Evolutionary conservation across 176 grass and related monocot genomes (phyloP).

Genomic region (Tillandsia fasciculata): DNA sequence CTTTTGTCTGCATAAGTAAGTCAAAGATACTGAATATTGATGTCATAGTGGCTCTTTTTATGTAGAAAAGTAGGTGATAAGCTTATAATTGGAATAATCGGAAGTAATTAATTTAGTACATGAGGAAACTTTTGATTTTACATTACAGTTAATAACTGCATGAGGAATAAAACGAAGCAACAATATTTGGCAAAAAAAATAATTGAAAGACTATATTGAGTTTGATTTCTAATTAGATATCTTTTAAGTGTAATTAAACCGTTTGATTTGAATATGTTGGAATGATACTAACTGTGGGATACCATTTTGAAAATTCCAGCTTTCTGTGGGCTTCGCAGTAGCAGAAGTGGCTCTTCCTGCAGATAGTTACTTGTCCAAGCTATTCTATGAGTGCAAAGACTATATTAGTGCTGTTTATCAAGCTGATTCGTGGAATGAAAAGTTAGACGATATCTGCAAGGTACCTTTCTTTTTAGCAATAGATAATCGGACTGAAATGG

Average conservation of each 20-base stretch:
- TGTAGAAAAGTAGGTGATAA: neutral
- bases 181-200: neutral
- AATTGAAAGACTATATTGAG: neutral
- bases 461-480: constrained; percentile 25
- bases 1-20: neutral
- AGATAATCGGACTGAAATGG: neutral
- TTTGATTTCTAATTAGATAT: neutral
- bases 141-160: neutral
- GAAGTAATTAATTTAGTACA: neutral
- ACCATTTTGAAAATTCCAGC: constrained; percentile 46
- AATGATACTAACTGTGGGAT: neutral
- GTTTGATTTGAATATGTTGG: neutral
- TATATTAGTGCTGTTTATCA: constrained; percentile 44
- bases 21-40: neutral
- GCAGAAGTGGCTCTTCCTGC: constrained; percentile 47
- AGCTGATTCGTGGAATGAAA: constrained; percentile 43
- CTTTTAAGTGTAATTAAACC: neutral
- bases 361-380: constrained; percentile 51
- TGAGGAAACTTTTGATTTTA: neutral
- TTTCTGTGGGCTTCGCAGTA: constrained; percentile 65
- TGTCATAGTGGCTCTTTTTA: neutral
- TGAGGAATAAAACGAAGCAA: neutral
- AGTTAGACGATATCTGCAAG: constrained; percentile 68
- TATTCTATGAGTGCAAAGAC: constrained; percentile 79
- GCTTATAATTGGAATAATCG: neutral